A percentile compares a stretch with the other conserved stretches of the same genome.
Evolutionary conservation across 2,329 filamentous ascomycete species (phyloP).

Genomic region (Alternaria solani): DNA sequence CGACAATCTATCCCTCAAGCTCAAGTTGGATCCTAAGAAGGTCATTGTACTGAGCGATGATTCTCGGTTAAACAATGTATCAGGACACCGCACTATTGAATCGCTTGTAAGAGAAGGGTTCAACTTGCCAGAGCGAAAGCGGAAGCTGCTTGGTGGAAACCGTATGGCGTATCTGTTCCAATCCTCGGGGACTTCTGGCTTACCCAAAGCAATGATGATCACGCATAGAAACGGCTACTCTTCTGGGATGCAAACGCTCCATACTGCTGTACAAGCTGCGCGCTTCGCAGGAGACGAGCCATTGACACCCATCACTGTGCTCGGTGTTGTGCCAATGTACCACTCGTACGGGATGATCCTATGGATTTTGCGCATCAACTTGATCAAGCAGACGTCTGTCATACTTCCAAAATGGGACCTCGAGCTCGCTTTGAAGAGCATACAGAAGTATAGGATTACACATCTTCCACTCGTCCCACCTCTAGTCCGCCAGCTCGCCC

Average conservation of each 20-base stretch:
- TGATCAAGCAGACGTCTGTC: constrained; percentile 32
- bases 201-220: constrained; percentile 48
- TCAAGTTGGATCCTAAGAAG: constrained; percentile 34
- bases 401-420: constrained; percentile 41
- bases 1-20: constrained; percentile 29
- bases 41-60: constrained; percentile 40
- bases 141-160: constrained; percentile 34
- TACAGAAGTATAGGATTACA: constrained; percentile 39
- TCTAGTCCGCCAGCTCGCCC: constrained; percentile 39
- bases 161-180: constrained; percentile 43
- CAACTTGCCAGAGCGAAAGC: constrained; percentile 24
- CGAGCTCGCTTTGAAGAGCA: constrained; percentile 34
- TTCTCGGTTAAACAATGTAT: constrained; percentile 22
- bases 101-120: constrained; percentile 31
- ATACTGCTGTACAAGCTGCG: constrained; percentile 32
- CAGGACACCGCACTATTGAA: constrained; percentile 35
- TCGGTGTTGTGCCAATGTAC: constrained; percentile 43
- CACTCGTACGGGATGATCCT: constrained; percentile 46
- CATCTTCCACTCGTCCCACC: constrained; percentile 39
- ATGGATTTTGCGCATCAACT: constrained; percentile 41
- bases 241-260: constrained; percentile 39
- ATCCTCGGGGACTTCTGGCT: constrained; percentile 39
- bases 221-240: constrained; percentile 38
- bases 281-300: constrained; percentile 34
- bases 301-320: constrained; percentile 20